Conservation (phyloP, 129 eudicot species). For the Mikania micrantha region DNA sequence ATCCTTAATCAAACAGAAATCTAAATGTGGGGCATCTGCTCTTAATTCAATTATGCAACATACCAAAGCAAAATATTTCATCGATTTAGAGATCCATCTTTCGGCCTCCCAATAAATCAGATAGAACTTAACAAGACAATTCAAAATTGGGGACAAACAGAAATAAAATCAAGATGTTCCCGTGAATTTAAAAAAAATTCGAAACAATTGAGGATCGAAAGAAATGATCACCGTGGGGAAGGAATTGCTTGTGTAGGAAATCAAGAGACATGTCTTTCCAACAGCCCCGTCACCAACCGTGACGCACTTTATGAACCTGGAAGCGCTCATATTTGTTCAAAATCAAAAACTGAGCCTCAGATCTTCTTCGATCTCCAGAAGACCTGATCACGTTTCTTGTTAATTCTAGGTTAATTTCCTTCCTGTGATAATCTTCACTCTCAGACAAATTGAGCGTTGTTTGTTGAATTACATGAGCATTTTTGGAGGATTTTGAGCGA, state of each 20-base stretch:
- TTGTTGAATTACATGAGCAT: not conserved
- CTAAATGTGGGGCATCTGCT: not conserved
- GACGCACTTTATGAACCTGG: conserved; percentile 90
- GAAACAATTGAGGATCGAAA: too few species aligned
- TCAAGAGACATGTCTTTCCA: conserved; percentile 92
- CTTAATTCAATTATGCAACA: not conserved
- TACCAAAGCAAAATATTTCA: not conserved
- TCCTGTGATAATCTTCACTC: not conserved
- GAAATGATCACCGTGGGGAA: conserved; percentile 69
- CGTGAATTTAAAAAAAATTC: too few species aligned
- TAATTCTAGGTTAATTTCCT: not conserved
- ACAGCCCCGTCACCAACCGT: conserved; percentile 99
- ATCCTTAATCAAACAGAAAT: not conserved
- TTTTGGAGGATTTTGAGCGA: conserved; percentile 16
- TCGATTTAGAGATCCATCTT: not conserved
- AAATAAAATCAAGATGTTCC: not conserved
- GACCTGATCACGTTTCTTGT: conserved; percentile 32
- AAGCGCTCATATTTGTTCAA: conserved; percentile 67
- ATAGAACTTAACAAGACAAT: not conserved
- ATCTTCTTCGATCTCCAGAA: conserved; percentile 41
- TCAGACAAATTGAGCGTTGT: conserved; percentile 3
- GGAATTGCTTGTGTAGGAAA: conserved; percentile 98
- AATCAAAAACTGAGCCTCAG: conserved; percentile 34
- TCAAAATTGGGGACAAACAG: not conserved
- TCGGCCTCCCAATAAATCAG: not conserved